Base-by-base conservation (phyloP, 2,329 filamentous ascomycete species). In the Colletotrichum lindemuthianum region DNA sequence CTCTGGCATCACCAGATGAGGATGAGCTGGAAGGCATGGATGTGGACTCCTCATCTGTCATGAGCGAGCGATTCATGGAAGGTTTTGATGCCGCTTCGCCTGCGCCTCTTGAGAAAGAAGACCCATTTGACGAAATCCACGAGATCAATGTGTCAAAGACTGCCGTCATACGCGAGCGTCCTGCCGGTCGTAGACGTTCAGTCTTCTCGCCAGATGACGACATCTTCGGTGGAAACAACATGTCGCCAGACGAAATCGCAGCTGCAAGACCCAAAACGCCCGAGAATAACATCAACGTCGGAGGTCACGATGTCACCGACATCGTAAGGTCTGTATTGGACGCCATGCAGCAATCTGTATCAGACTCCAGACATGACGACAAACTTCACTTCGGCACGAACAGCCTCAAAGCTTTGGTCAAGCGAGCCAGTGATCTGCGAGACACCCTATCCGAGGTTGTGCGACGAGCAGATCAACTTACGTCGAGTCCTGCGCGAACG, bases 1-100 rank as follows among this genome's bases (percentile, higher is more conserved):
- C 92, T 39, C 80, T 96, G n/a, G 92, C 92, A 49, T 90, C 88
- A 2, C 88, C 88, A 2, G 88, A 90, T 66, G 86, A 88, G 41
- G 88, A 90, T 51, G 81, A 85, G 51, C 70, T 78, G 6, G 79
- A 81, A 11, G 75, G 75, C 13, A 68, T 72, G 43, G 74, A 77
- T 11, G 75, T 76, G 6, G 76, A 78, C 34, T 73, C 74, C 7
- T 76, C 75, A 12, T 77, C 78, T 1, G 72, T 77, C 16, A 73
- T 78, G 6, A 81, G 83, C 48, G 80, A 84, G 43, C 78, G 75
- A 11, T 80, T 82, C 43, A 68, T 80, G 11, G 81, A 83, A 3
- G 81, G 79, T 1, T 84, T 86, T 47, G 82, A 85, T 54, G 78
- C 78, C 11, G 73, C 79, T 8, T 75, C 77, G 4, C 61, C 61